Evolutionary conservation across 768 basidiomycete species (phyloP).

Genomic region (Tricholoma terreum): DNA sequence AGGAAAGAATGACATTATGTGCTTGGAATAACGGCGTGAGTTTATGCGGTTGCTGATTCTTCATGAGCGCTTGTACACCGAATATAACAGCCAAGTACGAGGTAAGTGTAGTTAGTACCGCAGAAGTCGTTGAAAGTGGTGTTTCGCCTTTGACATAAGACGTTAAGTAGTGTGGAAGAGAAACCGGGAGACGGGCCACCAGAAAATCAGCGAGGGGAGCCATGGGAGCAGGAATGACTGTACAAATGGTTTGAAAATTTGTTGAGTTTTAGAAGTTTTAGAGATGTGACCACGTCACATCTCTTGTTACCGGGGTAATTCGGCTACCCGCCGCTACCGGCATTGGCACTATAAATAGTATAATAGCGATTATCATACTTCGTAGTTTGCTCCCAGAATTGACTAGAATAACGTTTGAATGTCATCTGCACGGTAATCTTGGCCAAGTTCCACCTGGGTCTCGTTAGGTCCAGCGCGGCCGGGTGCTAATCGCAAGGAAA

Average conservation of each 20-base stretch:
- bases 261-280: constrained; percentile 13
- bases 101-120: constrained; percentile 66
- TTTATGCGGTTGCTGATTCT: constrained; percentile 64
- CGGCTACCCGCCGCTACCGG: too few species aligned
- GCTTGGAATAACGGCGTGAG: constrained; percentile 82
- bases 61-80: constrained; percentile 81
- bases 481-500: too few species aligned
- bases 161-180: constrained; percentile 54
- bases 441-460: too few species aligned
- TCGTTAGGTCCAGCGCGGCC: too few species aligned
- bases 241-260: constrained; percentile 16
- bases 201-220: constrained; percentile 72
- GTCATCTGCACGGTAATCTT: too few species aligned
- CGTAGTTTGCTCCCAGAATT: too few species aligned
- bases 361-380: too few species aligned
- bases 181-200: constrained; percentile 52
- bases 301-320: not conserved
- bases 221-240: constrained; percentile 41
- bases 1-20: constrained; percentile 87
- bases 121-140: constrained; percentile 78
- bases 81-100: constrained; percentile 90
- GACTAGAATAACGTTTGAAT: too few species aligned
- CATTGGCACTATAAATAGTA: too few species aligned
- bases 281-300: constrained; percentile 11
- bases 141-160: constrained; percentile 73